Evolutionary conservation across 1,284 basidiomycete species (phyloP), one percentile per base, ranked within the genome.

Genomic region (Hymenochaete sp.): DNA sequence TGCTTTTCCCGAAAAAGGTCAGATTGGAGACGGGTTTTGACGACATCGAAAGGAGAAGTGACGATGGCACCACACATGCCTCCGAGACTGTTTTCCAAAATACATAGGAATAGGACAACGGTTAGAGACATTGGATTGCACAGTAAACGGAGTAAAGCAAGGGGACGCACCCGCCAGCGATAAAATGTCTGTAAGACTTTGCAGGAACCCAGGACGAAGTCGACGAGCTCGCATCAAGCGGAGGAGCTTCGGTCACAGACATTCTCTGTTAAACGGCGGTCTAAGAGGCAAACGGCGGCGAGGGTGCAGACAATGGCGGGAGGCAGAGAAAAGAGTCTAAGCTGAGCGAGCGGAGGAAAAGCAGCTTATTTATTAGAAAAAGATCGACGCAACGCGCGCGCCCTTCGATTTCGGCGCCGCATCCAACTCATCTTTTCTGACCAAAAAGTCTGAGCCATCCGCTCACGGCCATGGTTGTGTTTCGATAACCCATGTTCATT

Each of bases 51-150:
- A 0, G 95, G 95, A 28, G 91, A 92, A 0, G 95, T 99, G 7
- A 98, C 84, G 53, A 96, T 88, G 8, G 93, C 93, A 36, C 95
- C 96, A 59, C 91, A 91, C 93, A 98, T 97, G 19, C 95, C 95
- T 14, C 95, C 96, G 8, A 95, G 68, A 24, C 93, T 95, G 54
- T 14, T 35, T 19, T 50, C 49, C 24, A 14, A 18, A 25, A 36
- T 7, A 7, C n/a, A 24, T 35, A 16, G 39, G 18, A 16, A 3
- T 14, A 11, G 33, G 31, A n/a, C n/a, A n/a, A n/a, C n/a, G n/a
- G 11, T 9, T 35, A 26, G n/a, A 19, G n/a, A 37, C 36, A 35
- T 5, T 5, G 32, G 13, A n/a, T 35, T 21, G 18, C 27, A 31
- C 7, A 21, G 21, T 25, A 38, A 32, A 24, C 10, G 24, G 33